phyloP scores from a whole-genome alignment of 306 rosid genomes.

The Sophora flavescens region DNA sequence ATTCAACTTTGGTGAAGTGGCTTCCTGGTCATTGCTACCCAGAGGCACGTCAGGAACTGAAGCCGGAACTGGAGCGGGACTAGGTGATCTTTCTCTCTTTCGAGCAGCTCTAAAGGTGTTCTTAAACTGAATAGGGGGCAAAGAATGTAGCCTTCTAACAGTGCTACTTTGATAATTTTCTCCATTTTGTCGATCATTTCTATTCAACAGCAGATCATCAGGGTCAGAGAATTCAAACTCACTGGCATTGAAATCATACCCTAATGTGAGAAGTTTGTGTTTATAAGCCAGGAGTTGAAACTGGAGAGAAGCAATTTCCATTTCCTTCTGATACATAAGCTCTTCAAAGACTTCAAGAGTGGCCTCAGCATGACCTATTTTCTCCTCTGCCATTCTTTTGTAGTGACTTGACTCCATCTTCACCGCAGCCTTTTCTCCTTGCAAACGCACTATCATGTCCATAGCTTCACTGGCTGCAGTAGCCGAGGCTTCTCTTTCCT shows the following conservation, averaged over 20 bases:
- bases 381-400: conserved; percentile 93
- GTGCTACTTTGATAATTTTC: conserved; percentile 50
- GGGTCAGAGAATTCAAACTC: conserved; percentile 70
- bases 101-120: conserved; percentile 49
- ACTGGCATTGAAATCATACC: conserved; percentile 60
- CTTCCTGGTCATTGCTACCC: conserved; percentile 54
- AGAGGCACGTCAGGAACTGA: conserved; percentile 42
- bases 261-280: conserved; percentile 69
- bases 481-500: conserved; percentile 95
- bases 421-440: conserved; percentile 93
- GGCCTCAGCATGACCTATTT: conserved; percentile 82
- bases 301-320: conserved; percentile 86
- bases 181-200: conserved; percentile 50
- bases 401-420: conserved; percentile 94
- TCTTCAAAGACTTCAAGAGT: conserved; percentile 77
- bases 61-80: conserved; percentile 42
- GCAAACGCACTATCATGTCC: conserved; percentile 91
- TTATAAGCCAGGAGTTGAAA: conserved; percentile 77
- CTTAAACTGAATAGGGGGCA: conserved; percentile 66
- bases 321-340: conserved; percentile 77
- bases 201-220: conserved; percentile 54
- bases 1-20: conserved; percentile 46
- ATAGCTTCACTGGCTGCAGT: conserved; percentile 88
- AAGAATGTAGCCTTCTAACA: conserved; percentile 68
- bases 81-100: conserved; percentile 58